Evolutionary conservation across 1,284 basidiomycete genomes (phyloP), one percentile per base, ranked within the genome.

Genomic region (Cutaneotrichosporon sp.): DNA sequence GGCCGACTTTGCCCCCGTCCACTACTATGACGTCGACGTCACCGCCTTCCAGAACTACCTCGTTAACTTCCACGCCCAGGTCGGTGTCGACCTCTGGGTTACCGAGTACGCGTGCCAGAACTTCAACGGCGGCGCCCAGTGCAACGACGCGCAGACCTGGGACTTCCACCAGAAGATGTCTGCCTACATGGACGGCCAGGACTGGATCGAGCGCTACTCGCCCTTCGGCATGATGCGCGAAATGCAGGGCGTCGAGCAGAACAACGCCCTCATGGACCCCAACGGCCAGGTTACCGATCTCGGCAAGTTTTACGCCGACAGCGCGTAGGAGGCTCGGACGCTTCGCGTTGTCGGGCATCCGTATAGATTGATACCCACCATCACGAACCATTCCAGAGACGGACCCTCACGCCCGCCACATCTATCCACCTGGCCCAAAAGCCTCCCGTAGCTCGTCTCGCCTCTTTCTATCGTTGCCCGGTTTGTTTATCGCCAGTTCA

Each of bases 191-290:
- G 83, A 90, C 65, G 62, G 65, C 29, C 83, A 84, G 18, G 56
- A 73, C 47, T 88, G 82, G 73, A 81, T 92, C 52, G 72, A 81
- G 49, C 80, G 81, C 31, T 89, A 87, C 78, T 86, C 86, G 71
- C 85, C 86, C 45, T 93, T 91, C 74, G 89, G 90, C 73, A 80
- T 83, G 54, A 87, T 90, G 85, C 73, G 84, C 62, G 78, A 89
- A 72, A 84, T 92, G 84, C 81, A 83, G 62, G 85, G 86, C 57
- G 88, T 91, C 72, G 87, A 89, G 81, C 68, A 79, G 27, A 74
- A 79, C 50, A 89, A 92, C 79, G 76, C 81, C 56, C 81, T 80
- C 53, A 80, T 81, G 78, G 69, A 72, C 66, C 60, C 67, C 6
- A 62, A 62, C 38, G 78, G 78, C 20, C 38, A 46, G 56, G 77